Percentiles rank a stretch among this genome's conserved stretches.
phyloP scores from a whole-genome alignment of 2,329 filamentous ascomycete genomes.

The Ceratocystis albifundus region DNA sequence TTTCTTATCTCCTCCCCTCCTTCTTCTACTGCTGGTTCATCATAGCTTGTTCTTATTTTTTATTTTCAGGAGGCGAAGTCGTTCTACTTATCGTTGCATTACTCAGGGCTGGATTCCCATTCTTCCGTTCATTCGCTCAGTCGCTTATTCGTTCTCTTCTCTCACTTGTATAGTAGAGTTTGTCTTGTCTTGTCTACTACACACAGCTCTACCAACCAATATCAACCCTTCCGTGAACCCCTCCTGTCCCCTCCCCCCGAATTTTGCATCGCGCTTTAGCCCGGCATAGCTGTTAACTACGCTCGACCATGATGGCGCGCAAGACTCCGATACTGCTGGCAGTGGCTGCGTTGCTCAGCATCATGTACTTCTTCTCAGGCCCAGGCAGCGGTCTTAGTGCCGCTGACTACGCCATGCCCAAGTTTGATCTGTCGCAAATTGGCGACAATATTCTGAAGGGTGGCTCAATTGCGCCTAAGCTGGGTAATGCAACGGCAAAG shows the following conservation, averaged over 20 bases:
- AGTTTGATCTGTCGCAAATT: slow-evolving; percentile 34
- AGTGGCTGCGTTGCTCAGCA: slow-evolving; percentile 44
- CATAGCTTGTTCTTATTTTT: neutral
- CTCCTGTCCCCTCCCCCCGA: too few species aligned
- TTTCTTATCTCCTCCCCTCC: neutral
- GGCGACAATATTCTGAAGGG: slow-evolving; percentile 47
- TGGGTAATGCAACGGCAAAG: slow-evolving; percentile 75
- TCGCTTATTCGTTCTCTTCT: neutral
- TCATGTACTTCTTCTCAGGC: slow-evolving; percentile 50
- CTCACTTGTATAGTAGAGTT: neutral
- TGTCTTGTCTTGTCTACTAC: neutral
- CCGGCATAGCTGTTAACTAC: neutral
- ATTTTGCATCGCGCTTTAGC: neutral
- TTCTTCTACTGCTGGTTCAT: neutral
- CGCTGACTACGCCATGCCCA: slow-evolving; percentile 16
- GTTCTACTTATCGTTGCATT: neutral
- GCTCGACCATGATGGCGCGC: slow-evolving; percentile 38
- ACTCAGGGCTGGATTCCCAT: slow-evolving; percentile 11
- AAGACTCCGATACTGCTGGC: slow-evolving; percentile 43
- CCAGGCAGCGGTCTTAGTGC: slow-evolving; percentile 20
- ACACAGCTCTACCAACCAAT: neutral
- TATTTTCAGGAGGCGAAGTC: neutral
- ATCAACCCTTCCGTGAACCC: neutral
- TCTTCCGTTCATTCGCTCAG: neutral
- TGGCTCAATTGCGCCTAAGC: slow-evolving; percentile 63